Percentiles rank a stretch among this genome's conserved stretches.
Conservation (phyloP, 208 protist species). For the Porcisia deanei region DNA sequence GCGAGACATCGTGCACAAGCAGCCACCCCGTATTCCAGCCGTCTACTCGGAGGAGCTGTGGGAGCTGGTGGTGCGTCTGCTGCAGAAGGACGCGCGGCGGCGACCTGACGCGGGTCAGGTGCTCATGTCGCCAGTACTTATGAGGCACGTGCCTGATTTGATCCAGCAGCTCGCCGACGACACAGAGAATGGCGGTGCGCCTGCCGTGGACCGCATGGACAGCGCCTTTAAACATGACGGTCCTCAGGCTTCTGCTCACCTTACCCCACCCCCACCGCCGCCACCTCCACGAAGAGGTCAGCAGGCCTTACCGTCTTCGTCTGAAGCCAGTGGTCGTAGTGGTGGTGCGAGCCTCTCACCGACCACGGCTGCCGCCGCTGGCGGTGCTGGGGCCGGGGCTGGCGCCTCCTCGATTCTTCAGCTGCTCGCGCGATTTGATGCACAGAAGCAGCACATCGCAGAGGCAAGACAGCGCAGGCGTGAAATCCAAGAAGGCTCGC, state of each 20-base stretch:
- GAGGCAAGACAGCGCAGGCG: conserved; percentile 16
- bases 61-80: conserved; percentile 67
- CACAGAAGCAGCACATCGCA: conserved; percentile 42
- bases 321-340: not conserved
- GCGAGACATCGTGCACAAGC: conserved; percentile 79
- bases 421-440: conserved; percentile 54
- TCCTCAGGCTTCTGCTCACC: not conserved
- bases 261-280: not conserved
- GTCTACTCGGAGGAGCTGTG: conserved; percentile 76
- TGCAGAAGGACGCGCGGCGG: conserved; percentile 83
- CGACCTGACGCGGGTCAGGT: conserved; percentile 83
- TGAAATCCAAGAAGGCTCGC: not conserved
- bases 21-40: conserved; percentile 70
- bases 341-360: not conserved
- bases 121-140: conserved; percentile 63
- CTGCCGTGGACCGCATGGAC: not conserved
- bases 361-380: not conserved
- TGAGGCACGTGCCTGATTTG: conserved; percentile 67
- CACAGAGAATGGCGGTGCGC: not conserved
- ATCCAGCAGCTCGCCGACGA: conserved; percentile 52
- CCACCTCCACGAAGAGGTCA: conserved; percentile 4
- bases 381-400: not conserved
- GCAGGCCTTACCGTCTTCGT: not conserved
- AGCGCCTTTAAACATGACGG: not conserved
- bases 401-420: conserved; percentile 32